Conservation (phyloP, 169 alveolate genomes). For the Ichthyophthirius multifiliis region DNA sequence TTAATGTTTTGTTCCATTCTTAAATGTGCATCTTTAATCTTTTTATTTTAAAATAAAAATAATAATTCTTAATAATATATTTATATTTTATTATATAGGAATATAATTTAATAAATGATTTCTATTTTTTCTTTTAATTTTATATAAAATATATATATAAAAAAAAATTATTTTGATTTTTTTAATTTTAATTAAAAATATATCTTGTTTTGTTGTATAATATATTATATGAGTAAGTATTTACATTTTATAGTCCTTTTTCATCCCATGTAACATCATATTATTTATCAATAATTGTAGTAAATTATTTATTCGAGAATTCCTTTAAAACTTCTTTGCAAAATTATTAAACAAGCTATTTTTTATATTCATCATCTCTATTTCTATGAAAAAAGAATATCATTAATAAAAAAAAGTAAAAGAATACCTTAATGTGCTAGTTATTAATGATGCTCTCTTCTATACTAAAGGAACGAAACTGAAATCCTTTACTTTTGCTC, state of each 20-base stretch:
- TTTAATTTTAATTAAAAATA: not conserved
- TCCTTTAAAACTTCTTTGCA: constrained; percentile 17
- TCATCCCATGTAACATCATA: not conserved
- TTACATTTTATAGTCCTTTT: not conserved
- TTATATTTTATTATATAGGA: too few relatives aligned
- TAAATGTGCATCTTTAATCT: constrained; percentile 49
- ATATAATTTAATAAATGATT: too few relatives aligned
- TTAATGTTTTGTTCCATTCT: constrained; percentile 47
- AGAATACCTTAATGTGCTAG: constrained; percentile 43
- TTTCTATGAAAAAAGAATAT: not conserved
- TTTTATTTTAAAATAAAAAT: too few relatives aligned
- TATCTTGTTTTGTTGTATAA: not conserved
- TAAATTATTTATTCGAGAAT: constrained; percentile 40
- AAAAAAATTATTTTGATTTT: not conserved
- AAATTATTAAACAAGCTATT: constrained; percentile 38
- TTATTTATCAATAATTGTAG: constrained; percentile 38
- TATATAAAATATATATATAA: too few relatives aligned
- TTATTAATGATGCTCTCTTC: constrained; percentile 43
- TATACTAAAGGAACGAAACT: constrained; percentile 33
- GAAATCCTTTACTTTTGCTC: constrained; percentile 38
- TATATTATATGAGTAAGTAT: not conserved
- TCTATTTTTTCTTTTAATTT: too few relatives aligned
- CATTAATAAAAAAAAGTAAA: not conserved
- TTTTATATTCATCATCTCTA: constrained; percentile 50
- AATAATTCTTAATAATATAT: too few relatives aligned